Percentiles rank a stretch among this genome's conserved stretches.
Conservation (phyloP, 495 filamentous ascomycete species). For the Ramalina intermedia region DNA sequence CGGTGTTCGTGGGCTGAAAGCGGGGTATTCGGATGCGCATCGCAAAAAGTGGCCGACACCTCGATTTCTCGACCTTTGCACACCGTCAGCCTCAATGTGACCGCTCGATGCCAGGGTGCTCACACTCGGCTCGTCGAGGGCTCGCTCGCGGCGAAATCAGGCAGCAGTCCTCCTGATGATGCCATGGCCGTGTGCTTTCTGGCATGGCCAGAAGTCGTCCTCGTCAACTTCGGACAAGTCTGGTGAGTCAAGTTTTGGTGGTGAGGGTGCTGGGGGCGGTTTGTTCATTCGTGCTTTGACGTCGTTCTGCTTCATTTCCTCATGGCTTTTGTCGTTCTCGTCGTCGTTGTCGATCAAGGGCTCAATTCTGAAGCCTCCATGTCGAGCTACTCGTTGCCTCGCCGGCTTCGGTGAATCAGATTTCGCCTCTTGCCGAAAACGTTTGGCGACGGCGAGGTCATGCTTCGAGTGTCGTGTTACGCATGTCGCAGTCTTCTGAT, state of each 20-base stretch:
- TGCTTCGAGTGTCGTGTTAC: too few species aligned
- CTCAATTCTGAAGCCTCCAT: neutral
- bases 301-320: neutral
- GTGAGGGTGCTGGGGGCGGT: constrained; percentile 4
- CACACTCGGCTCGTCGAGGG: too few species aligned
- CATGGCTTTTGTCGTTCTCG: neutral
- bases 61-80: neutral
- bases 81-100: neutral
- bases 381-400: neutral
- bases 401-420: neutral
- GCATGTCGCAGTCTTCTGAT: too few species aligned
- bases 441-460: too few species aligned
- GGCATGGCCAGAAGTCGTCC: constrained; percentile 15
- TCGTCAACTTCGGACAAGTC: constrained; percentile 14
- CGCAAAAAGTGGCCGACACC: neutral
- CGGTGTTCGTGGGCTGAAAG: too few species aligned
- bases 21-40: neutral
- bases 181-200: neutral
- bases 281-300: neutral
- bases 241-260: constrained; percentile 12
- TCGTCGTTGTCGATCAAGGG: constrained; percentile 1
- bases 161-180: neutral
- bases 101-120: too few species aligned
- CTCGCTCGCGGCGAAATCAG: neutral
- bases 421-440: too few species aligned